phyloP scores from a whole-genome alignment of 1,139 yeast species.

The Lipomyces yarrowii region DNA sequence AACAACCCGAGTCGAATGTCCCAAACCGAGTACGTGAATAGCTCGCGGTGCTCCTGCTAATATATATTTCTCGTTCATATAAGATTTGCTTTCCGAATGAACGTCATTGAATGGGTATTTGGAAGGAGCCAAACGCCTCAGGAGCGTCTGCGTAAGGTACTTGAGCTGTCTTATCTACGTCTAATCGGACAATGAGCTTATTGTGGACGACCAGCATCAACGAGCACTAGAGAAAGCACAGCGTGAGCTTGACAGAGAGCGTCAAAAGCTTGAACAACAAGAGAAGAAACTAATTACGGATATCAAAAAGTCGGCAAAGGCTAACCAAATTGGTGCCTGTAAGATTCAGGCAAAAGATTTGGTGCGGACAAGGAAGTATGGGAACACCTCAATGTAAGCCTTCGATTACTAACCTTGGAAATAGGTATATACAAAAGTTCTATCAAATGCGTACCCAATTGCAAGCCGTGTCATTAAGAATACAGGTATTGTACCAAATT shows the following conservation, averaged over 20 bases:
- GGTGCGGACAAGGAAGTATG: constrained; percentile 67
- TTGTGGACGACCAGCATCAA: constrained; percentile 59
- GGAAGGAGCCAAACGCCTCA: constrained; percentile 94
- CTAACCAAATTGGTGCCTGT: constrained; percentile 84
- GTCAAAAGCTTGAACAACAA: constrained; percentile 80
- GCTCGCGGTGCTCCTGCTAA: neutral
- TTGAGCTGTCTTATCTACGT: constrained; percentile 29
- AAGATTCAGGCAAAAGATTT: constrained; percentile 95
- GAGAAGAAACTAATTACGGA: constrained; percentile 85
- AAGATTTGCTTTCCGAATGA: constrained; percentile 45
- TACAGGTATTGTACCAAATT: constrained; percentile 51
- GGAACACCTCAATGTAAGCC: neutral
- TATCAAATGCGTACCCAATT: constrained; percentile 92
- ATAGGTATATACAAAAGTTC: constrained; percentile 73
- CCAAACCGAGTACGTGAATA: neutral
- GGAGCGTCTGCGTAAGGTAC: constrained; percentile 78
- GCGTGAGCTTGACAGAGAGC: constrained; percentile 87
- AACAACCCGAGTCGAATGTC: neutral
- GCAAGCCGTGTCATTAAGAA: constrained; percentile 88
- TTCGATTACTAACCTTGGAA: neutral
- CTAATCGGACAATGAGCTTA: neutral
- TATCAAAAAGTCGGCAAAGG: constrained; percentile 87
- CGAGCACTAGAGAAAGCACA: constrained; percentile 92
- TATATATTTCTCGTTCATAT: neutral
- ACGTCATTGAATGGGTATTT: constrained; percentile 89